These are phyloP conservation scores for Tuber microsphaerosporum DNA, from an alignment of 495 filamentous ascomycete species.

Conservation along the genomic window DNA sequence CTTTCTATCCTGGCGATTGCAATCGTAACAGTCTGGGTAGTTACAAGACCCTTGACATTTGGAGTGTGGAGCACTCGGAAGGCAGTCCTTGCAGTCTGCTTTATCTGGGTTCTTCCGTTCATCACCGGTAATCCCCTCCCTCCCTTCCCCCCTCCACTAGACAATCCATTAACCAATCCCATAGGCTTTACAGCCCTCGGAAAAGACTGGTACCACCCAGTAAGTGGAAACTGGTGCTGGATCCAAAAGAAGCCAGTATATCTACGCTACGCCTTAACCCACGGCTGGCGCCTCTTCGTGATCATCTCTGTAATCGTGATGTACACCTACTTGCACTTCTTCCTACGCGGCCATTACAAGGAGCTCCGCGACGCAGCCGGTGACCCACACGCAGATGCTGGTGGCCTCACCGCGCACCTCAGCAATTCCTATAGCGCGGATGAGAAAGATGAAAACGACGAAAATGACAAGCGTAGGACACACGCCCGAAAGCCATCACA, in stretches of 20 bases:
- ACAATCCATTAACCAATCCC: background rate
- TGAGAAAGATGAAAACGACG: background rate
- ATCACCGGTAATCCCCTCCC: background rate
- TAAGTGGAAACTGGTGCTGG: conserved; percentile 18
- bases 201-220: conserved; percentile 12
- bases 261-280: conserved; percentile 12
- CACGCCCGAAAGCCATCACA: background rate
- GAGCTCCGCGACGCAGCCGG: background rate
- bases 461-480: background rate
- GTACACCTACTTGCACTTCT: conserved; percentile 1
- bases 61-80: background rate
- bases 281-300: conserved; percentile 12
- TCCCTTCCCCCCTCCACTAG: background rate
- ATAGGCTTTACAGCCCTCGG: conserved; percentile 3
- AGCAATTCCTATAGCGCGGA: background rate
- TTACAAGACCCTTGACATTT: background rate
- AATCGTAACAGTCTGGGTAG: background rate
- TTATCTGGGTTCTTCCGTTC: conserved; percentile 2
- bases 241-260: conserved; percentile 11
- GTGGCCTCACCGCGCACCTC: background rate
- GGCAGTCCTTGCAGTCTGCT: background rate
- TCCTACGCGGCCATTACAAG: background rate
- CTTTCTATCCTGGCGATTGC: conserved; percentile 6
- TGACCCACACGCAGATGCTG: background rate
- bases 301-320: background rate